Evolutionary conservation across 225 moss, liverwort and hornwort genomes (phyloP), one percentile per base, ranked within the genome.

Genomic region (Physcomitrium patens): DNA sequence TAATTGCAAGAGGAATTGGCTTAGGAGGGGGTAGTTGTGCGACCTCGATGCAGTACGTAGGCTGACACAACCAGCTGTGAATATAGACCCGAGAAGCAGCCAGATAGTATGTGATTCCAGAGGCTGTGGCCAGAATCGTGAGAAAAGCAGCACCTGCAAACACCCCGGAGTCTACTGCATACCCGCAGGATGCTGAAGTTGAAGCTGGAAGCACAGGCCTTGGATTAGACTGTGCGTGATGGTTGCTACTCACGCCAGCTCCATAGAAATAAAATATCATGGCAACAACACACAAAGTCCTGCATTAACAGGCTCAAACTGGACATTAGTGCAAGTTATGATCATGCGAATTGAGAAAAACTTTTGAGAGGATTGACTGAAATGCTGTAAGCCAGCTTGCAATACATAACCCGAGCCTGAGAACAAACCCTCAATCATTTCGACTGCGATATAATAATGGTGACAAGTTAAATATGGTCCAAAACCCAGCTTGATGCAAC

Each of bases 131-230:
- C 48, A 87, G 19, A 3, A 88, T 61, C 15, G 78, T 66, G 62
- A 83, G 72, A 41, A 83, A 68, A 9, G 88, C 72, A 6, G 82
- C 88, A 48, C 82, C 72, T 15, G 88, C 88, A 27, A 80, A 69
- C 10, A 87, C 82, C 12, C 87, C 84, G 0, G 84, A 85, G 64
- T 87, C 75, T 0, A 88, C 23, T 62, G 85, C 78, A 4, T 88
- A 88, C n/a, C 82, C 88, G 45, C 88, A 88, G 19, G 85, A 43
- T 5, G 78, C 78, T 0, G 82, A 69, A 41, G 88, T 78, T 6
- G 88, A 66, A 0, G 81, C 85, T 41, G 82, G 84, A 10, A 87
- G 68, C 0, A 37, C 1, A 1, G 79, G 56, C 20, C 69, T 75
- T 22, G 77, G 57, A 11, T 67, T 26, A 10, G 72, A 50, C 20